phyloP scores from a whole-genome alignment of 2,329 filamentous ascomycete genomes.

The Macroventuria anomochaeta region DNA sequence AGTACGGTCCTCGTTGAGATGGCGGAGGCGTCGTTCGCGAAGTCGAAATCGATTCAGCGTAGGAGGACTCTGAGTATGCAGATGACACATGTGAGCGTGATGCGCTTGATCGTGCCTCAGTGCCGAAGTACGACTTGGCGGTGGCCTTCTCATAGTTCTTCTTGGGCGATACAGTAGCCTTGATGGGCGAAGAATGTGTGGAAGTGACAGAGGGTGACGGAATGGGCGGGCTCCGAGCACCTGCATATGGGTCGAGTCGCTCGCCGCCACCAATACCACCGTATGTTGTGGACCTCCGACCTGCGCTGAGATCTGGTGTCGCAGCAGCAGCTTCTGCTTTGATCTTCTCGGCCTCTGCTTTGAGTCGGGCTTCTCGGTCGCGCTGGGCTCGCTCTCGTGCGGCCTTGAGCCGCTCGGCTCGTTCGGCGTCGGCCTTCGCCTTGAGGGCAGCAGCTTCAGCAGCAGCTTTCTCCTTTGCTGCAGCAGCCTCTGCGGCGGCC shows the following conservation, averaged over 20 bases:
- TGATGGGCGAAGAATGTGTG: constrained; percentile 49
- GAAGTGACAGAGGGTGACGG: constrained; percentile 48
- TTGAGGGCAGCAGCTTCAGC: constrained; percentile 41
- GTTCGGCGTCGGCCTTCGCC: constrained; percentile 44
- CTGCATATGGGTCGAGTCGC: constrained; percentile 72
- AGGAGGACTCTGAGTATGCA: constrained; percentile 82
- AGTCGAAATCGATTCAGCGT: constrained; percentile 83
- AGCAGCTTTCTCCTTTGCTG: constrained; percentile 43
- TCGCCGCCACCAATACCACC: constrained; percentile 64
- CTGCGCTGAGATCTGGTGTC: constrained; percentile 26
- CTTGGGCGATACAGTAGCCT: constrained; percentile 48
- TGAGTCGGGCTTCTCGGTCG: constrained; percentile 47
- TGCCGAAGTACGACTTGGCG: constrained; percentile 65
- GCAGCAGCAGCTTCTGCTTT: constrained; percentile 34
- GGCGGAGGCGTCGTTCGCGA: constrained; percentile 83
- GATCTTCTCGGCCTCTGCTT: constrained; percentile 45
- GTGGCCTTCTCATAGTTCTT: constrained; percentile 56
- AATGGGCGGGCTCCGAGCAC: constrained; percentile 62
- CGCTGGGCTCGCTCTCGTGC: constrained; percentile 49
- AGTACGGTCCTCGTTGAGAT: constrained; percentile 77
- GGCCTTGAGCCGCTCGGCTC: constrained; percentile 46
- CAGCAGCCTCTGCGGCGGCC: constrained; percentile 32
- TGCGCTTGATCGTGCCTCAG: constrained; percentile 44
- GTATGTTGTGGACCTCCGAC: constrained; percentile 49
- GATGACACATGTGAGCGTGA: constrained; percentile 49